Conservation (phyloP, 2,329 filamentous ascomycete species). For the Drechslera avenae region DNA sequence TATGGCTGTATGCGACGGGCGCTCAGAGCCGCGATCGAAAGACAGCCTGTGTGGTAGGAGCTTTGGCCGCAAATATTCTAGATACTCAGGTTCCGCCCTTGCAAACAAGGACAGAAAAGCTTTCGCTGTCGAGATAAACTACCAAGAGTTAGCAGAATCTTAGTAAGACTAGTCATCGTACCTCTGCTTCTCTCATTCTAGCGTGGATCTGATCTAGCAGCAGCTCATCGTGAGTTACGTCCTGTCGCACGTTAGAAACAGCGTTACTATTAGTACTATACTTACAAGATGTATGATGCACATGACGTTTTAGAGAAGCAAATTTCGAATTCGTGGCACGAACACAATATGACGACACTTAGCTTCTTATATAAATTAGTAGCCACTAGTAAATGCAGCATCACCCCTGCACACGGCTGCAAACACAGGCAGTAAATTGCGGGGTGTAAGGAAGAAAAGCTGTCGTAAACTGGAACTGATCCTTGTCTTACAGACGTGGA, state of each 20-base stretch:
- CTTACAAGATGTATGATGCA: conserved; percentile 6
- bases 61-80: conserved; percentile 10
- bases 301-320: conserved; percentile 6
- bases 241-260: conserved; percentile 5
- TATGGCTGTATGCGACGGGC: conserved; percentile 1
- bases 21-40: conserved; percentile 9
- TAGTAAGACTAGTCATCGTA: conserved; percentile 4
- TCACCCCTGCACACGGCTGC: no score
- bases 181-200: conserved; percentile 14
- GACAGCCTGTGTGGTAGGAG: conserved; percentile 14
- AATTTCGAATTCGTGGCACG: background rate
- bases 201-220: conserved; percentile 3
- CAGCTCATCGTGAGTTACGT: background rate
- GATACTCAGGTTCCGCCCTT: conserved; percentile 9
- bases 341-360: conserved; percentile 1
- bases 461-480: conserved; percentile 1
- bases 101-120: conserved; percentile 11
- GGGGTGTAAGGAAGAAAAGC: background rate
- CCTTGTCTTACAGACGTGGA: background rate
- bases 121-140: conserved; percentile 12
- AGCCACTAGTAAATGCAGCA: no score
- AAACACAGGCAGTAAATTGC: conserved; percentile 7
- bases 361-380: conserved; percentile 3
- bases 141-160: conserved; percentile 9
- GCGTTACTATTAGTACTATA: conserved; percentile 4